These are phyloP conservation scores for Moniliella sp. DNA, from an alignment of 1,284 basidiomycete species.

Conservation along the genomic window DNA sequence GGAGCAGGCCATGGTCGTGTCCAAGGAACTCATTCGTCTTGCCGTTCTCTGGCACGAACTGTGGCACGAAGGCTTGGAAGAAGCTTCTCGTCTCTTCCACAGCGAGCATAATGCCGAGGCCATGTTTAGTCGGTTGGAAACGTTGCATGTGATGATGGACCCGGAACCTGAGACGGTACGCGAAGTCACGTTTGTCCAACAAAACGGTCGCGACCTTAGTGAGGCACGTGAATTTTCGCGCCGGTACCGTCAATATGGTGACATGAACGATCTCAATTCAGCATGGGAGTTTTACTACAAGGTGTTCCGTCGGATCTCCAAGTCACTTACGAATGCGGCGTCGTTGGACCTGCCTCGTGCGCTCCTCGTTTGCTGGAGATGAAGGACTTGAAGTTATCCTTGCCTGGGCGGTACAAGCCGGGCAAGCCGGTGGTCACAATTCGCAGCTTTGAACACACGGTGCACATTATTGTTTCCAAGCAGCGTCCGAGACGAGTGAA, in stretches of 20 bases:
- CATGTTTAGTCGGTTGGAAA: constrained; percentile 85
- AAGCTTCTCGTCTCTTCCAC: constrained; percentile 88
- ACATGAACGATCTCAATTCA: constrained; percentile 68
- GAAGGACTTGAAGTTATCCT: constrained; percentile 71
- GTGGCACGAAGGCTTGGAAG: constrained; percentile 96
- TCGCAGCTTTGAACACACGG: constrained; percentile 40
- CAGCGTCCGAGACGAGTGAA: constrained; percentile 78
- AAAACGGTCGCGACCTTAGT: constrained; percentile 73
- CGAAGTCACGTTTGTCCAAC: constrained; percentile 84
- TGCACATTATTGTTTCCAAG: constrained; percentile 80
- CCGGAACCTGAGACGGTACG: constrained; percentile 84
- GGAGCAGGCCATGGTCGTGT: constrained; percentile 73
- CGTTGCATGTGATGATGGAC: constrained; percentile 79
- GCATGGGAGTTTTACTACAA: constrained; percentile 99
- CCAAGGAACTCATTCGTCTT: constrained; percentile 82
- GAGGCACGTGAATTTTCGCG: constrained; percentile 83
- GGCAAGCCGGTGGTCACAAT: constrained; percentile 71
- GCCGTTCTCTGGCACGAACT: constrained; percentile 97
- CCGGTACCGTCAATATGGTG: constrained; percentile 65
- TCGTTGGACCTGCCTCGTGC: constrained; percentile 83
- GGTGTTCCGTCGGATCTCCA: constrained; percentile 84
- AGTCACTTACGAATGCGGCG: constrained; percentile 62
- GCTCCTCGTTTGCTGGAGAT: constrained; percentile 77
- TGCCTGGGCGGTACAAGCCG: constrained; percentile 85
- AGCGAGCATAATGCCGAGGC: constrained; percentile 95